Base-by-base conservation (phyloP, 2,329 filamentous ascomycete genomes). In the Pseudogymnoascus sp. region DNA sequence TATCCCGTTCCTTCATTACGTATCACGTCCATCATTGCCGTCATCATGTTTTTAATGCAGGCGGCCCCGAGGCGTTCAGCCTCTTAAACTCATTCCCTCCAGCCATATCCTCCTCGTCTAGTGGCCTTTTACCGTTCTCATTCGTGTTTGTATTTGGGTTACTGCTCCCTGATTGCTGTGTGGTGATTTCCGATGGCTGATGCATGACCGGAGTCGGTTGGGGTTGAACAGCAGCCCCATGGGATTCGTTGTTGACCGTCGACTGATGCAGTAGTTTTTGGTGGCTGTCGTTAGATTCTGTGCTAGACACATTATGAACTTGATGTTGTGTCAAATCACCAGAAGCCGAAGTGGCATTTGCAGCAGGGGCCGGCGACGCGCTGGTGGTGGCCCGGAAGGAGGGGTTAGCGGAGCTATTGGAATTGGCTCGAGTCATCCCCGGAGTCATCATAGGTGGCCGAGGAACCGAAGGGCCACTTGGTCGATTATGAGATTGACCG, bases 381-480 rank as follows among this genome's bases (percentile, higher is more conserved):
- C 61, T 65, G 39, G 63, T 62, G 52, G 62, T 39, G 14, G 49
- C 31, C 10, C 33, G 52, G 26, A 33, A 39, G 14, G 65, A 31
- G 61, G 45, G 61, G 65, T 64, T 65, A 55, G 63, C 66, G 33
- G 65, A 62, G 39, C 66, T 67, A 26, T 39, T 66, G 19, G 70
- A 69, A 62, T 66, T 68, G 31, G 64, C 67, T 33, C 68, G 62
- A 59, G 60, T 66, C 38, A 68, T 66, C 19, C 66, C 65, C 35
- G 65, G 64, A 58, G 67, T 64, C 63, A 65, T 70, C 67, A 73
- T 71, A 60, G 70, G 69, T 29, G 70, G 71, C 52, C 71, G 65
- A 16, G 70, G 66, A 23, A 72, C 64, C 10, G 68, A 62, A 39
- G 67, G 45, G 19, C 62, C 61, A 64, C 58, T 66, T 19, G 64